A percentile compares a stretch with the other conserved stretches of the same genome.
Conservation (phyloP, 2,329 filamentous ascomycete species). For the Elsinoe fawcettii region DNA sequence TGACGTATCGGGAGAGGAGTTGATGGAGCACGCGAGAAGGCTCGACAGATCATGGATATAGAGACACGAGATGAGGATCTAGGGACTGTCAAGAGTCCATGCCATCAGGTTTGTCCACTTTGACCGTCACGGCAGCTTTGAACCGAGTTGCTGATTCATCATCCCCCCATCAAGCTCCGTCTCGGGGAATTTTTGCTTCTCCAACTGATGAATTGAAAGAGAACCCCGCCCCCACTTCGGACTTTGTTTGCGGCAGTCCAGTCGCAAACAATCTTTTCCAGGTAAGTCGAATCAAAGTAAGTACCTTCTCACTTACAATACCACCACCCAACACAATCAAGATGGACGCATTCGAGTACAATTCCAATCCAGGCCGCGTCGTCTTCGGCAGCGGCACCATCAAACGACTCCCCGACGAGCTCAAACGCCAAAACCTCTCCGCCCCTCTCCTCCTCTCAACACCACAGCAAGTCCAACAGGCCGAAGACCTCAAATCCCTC, state of each 20-base stretch:
- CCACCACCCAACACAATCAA: not conserved
- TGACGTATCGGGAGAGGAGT: conserved; percentile 5
- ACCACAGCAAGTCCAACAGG: conserved; percentile 43
- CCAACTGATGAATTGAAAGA: conserved; percentile 3
- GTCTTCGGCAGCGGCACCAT: conserved; percentile 51
- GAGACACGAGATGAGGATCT: not conserved
- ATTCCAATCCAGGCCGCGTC: conserved; percentile 45
- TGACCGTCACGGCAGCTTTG: not conserved
- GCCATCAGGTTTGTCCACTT: not conserved
- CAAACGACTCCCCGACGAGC: conserved; percentile 39
- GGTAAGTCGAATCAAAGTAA: not conserved
- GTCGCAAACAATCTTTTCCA: not conserved
- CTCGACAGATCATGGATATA: not conserved
- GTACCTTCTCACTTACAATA: not conserved
- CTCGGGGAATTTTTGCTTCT: conserved; percentile 4
- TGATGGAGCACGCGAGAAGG: not conserved
- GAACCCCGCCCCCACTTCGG: conserved; percentile 12
- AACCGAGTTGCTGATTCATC: not conserved
- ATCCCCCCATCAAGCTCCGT: not conserved
- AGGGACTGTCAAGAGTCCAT: not conserved
- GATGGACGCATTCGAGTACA: conserved; percentile 52
- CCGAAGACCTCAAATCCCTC: conserved; percentile 38
- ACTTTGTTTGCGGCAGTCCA: conserved; percentile 1
- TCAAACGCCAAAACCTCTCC: conserved; percentile 40
- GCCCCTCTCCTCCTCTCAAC: conserved; percentile 51